Percentiles rank a stretch among this genome's conserved stretches.
Conservation (phyloP, 2,329 filamentous ascomycete genomes). For the Fusarium virguliforme region DNA sequence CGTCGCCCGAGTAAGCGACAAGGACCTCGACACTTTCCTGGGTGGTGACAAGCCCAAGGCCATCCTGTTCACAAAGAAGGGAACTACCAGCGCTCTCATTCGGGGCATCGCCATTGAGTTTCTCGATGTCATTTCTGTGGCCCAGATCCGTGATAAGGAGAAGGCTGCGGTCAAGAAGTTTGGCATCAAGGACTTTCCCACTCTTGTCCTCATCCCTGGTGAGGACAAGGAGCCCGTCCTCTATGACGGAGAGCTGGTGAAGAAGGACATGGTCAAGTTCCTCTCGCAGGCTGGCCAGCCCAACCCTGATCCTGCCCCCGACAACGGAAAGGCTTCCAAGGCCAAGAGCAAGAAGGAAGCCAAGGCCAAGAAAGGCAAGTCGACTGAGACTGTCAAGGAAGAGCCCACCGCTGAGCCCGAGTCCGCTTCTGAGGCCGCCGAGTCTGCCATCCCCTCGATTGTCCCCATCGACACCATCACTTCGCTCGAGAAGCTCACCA, state of each 20-base stretch:
- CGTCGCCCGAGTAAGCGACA: conserved; percentile 85
- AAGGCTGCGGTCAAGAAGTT: conserved; percentile 79
- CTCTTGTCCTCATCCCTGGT: conserved; percentile 83
- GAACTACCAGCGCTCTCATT: conserved; percentile 85
- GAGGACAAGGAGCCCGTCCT: conserved; percentile 77
- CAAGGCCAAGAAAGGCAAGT: conserved; percentile 54
- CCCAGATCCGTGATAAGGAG: conserved; percentile 89
- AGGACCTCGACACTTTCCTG: conserved; percentile 83
- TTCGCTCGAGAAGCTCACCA: conserved; percentile 74
- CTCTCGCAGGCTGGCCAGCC: conserved; percentile 84
- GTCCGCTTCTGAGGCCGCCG: conserved; percentile 37
- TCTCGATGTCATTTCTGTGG: conserved; percentile 82
- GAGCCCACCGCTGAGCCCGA: conserved; percentile 46
- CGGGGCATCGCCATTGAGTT: conserved; percentile 93
- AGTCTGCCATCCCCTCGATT: conserved; percentile 58
- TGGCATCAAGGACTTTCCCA: conserved; percentile 83
- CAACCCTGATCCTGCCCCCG: conserved; percentile 79
- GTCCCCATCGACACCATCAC: conserved; percentile 78
- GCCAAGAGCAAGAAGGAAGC: conserved; percentile 59
- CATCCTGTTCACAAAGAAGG: conserved; percentile 94
- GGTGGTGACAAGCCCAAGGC: conserved; percentile 83
- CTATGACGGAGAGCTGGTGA: conserved; percentile 89
- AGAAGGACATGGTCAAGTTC: conserved; percentile 85
- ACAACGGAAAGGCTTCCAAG: conserved; percentile 59
- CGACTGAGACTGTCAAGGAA: conserved; percentile 53